phyloP scores from a whole-genome alignment of 2,329 filamentous ascomycete species.

The Parafenestella ontariensis region DNA sequence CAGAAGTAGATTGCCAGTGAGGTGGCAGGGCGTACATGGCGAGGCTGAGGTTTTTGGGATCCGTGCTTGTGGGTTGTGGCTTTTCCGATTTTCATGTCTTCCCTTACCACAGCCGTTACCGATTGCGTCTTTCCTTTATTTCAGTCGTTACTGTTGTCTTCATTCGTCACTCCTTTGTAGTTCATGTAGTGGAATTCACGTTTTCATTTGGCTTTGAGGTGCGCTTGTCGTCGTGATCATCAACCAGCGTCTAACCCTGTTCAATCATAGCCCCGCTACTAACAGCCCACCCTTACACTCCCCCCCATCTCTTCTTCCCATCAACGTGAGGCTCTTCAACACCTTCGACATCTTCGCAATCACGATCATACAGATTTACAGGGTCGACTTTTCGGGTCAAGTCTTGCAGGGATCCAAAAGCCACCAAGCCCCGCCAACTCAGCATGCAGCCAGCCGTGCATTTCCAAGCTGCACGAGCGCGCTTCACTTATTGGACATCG shows the following conservation, averaged over 20 bases:
- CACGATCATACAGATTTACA: too few relatives aligned
- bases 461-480: background rate
- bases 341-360: too few relatives aligned
- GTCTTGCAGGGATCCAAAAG: background rate
- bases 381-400: too few relatives aligned
- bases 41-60: constrained; percentile 10
- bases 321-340: too few relatives aligned
- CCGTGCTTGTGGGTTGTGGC: too few relatives aligned
- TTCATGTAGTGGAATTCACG: background rate
- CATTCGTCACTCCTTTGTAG: background rate
- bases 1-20: background rate
- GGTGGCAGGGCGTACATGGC: background rate
- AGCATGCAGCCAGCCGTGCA: background rate
- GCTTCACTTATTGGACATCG: background rate
- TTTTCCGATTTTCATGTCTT: background rate
- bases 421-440: background rate
- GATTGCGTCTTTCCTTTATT: background rate
- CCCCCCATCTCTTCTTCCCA: too few relatives aligned
- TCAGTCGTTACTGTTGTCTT: too few relatives aligned
- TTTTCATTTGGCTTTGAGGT: too few relatives aligned
- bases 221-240: background rate
- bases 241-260: too few relatives aligned
- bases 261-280: too few relatives aligned
- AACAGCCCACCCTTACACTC: too few relatives aligned
- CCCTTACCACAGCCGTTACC: background rate